Evolutionary conservation across 1,139 yeast genomes (phyloP).

Genomic region (Yamadazyma sp.): DNA sequence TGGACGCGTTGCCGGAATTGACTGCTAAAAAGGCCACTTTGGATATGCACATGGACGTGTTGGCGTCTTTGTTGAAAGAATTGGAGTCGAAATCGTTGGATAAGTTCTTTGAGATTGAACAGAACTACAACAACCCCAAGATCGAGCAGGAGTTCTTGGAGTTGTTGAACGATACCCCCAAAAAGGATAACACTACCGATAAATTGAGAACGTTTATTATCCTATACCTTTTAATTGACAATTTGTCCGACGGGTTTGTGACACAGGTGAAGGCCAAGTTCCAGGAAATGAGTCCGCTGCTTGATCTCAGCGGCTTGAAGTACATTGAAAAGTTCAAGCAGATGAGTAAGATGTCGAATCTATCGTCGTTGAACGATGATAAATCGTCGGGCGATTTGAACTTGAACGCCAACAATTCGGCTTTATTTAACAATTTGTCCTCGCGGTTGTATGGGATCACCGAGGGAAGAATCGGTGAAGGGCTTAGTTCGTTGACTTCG

Average conservation of each 20-base stretch:
- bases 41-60: constrained; percentile 96
- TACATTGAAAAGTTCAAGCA: constrained; percentile 83
- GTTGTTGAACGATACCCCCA: constrained; percentile 48
- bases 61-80: constrained; percentile 79
- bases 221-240: constrained; percentile 55
- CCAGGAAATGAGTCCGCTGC: constrained; percentile 49
- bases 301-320: constrained; percentile 63
- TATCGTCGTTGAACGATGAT: constrained; percentile 25
- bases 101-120: constrained; percentile 91
- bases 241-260: constrained; percentile 62
- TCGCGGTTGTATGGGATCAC: constrained; percentile 78
- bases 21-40: constrained; percentile 85
- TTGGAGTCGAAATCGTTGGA: constrained; percentile 84
- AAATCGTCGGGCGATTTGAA: constrained; percentile 19
- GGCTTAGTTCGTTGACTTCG: constrained; percentile 82
- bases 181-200: constrained; percentile 64
- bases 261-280: constrained; percentile 67
- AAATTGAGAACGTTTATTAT: constrained; percentile 86
- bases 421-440: constrained; percentile 75
- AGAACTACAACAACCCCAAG: constrained; percentile 63
- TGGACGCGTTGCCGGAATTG: constrained; percentile 87
- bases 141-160: constrained; percentile 60
- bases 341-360: constrained; percentile 63
- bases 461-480: constrained; percentile 76
- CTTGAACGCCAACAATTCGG: constrained; percentile 44